phyloP scores from a whole-genome alignment of 2,329 filamentous ascomycete genomes.

The Corinectria fuckeliana region DNA sequence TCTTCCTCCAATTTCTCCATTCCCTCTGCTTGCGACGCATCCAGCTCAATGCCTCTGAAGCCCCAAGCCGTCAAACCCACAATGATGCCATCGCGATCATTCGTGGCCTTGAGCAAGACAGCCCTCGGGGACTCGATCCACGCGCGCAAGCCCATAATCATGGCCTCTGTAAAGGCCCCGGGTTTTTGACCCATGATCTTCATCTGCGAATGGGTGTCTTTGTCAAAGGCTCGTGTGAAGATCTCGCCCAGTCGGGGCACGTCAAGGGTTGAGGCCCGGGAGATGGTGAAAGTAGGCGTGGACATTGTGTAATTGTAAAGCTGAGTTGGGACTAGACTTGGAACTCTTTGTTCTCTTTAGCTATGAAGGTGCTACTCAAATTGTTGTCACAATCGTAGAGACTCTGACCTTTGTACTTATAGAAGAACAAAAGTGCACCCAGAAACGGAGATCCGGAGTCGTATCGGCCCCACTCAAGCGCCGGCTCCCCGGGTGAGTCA shows the following conservation, averaged over 20 bases:
- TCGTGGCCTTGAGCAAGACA: slow-evolving; percentile 43
- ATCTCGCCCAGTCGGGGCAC: background rate
- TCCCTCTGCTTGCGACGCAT: background rate
- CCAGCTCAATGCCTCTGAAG: slow-evolving; percentile 36
- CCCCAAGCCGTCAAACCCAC: slow-evolving; percentile 44
- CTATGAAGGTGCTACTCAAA: too few relatives aligned
- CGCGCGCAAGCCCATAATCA: slow-evolving; percentile 30
- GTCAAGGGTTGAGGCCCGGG: background rate
- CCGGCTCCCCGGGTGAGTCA: background rate
- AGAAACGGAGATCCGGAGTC: background rate
- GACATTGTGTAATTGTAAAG: background rate
- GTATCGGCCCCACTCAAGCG: background rate
- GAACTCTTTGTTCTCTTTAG: too few relatives aligned
- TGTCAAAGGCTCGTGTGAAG: slow-evolving; percentile 34
- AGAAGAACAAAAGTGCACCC: background rate
- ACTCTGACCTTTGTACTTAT: background rate
- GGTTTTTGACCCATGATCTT: slow-evolving; percentile 41
- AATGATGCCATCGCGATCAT: slow-evolving; percentile 36
- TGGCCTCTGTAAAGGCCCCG: slow-evolving; percentile 38
- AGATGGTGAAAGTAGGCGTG: background rate
- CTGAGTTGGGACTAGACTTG: background rate
- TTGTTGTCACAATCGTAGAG: too few relatives aligned
- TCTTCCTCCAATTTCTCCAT: too few relatives aligned
- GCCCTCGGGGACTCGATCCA: slow-evolving; percentile 32
- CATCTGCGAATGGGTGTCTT: slow-evolving; percentile 46